phyloP scores from a whole-genome alignment of 108 stramenopile species.

The Skeletonema potamos region DNA sequence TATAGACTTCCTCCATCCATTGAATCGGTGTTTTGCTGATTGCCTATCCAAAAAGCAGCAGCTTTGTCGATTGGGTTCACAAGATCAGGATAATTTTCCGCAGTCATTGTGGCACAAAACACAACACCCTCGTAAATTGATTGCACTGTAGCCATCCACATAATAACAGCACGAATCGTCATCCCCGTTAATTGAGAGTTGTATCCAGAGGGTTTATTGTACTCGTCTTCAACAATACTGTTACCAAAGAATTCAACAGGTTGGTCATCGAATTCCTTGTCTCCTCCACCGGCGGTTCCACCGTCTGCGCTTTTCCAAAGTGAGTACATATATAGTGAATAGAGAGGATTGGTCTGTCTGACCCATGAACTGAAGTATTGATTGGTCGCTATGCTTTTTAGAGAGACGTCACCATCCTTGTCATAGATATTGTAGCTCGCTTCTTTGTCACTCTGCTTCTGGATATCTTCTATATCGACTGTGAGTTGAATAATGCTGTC shows the following conservation, averaged over 20 bases:
- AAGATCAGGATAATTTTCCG: not conserved
- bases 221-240: slow-evolving; percentile 53
- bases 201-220: not conserved
- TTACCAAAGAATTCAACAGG: slow-evolving; percentile 55
- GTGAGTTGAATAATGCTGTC: not conserved
- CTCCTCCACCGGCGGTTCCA: not conserved
- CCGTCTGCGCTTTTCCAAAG: not conserved
- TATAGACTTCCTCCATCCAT: slow-evolving; percentile 46
- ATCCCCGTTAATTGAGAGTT: not conserved
- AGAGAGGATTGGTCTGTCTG: not conserved
- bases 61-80: slow-evolving; percentile 50
- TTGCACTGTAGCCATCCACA: slow-evolving; percentile 62
- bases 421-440: not conserved
- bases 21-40: slow-evolving; percentile 38
- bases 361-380: not conserved
- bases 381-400: not conserved
- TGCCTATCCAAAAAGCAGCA: slow-evolving; percentile 64
- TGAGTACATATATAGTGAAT: not conserved
- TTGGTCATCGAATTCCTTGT: slow-evolving; percentile 50
- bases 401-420: not conserved
- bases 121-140: slow-evolving; percentile 40
- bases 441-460: not conserved
- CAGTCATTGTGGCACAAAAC: slow-evolving; percentile 38
- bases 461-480: not conserved
- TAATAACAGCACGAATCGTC: slow-evolving; percentile 32